These are phyloP conservation scores for Fusarium heterosporum DNA, from an alignment of 2,329 filamentous ascomycete genomes.

Conservation along the genomic window DNA sequence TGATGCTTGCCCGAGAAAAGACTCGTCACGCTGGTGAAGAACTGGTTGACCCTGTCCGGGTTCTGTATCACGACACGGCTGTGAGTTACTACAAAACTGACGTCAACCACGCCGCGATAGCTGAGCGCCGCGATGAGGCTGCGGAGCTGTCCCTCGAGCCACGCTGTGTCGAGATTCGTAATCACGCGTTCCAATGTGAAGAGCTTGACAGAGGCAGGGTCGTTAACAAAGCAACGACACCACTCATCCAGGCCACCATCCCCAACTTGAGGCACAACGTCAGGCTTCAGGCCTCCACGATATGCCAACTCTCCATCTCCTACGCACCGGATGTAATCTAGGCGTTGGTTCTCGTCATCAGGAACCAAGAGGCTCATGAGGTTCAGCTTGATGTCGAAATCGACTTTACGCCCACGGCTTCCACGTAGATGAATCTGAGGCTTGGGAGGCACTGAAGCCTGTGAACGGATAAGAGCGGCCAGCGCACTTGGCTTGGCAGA, in stretches of 20 bases:
- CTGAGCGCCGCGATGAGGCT: conserved; percentile 61
- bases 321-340: conserved; percentile 67
- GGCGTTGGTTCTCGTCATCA: conserved; percentile 56
- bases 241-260: conserved; percentile 61
- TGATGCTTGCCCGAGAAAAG: conserved; percentile 65
- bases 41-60: conserved; percentile 65
- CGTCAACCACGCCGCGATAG: conserved; percentile 62
- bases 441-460: conserved; percentile 66
- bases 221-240: conserved; percentile 61
- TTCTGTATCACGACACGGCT: conserved; percentile 61
- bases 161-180: conserved; percentile 65
- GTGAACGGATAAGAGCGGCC: conserved; percentile 58
- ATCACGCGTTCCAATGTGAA: conserved; percentile 66
- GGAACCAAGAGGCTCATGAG: conserved; percentile 65
- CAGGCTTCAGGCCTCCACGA: conserved; percentile 59
- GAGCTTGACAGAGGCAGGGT: conserved; percentile 58
- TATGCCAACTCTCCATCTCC: conserved; percentile 61
- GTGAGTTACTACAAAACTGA: conserved; percentile 64
- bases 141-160: conserved; percentile 66
- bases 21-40: conserved; percentile 64
- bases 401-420: conserved; percentile 56
- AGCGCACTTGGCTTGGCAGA: conserved; percentile 60
- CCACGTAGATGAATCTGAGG: conserved; percentile 64
- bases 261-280: conserved; percentile 57
- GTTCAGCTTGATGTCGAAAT: conserved; percentile 67